phyloP scores from a whole-genome alignment of 2,329 filamentous ascomycete species.

The Cordyceps cateniannulata region DNA sequence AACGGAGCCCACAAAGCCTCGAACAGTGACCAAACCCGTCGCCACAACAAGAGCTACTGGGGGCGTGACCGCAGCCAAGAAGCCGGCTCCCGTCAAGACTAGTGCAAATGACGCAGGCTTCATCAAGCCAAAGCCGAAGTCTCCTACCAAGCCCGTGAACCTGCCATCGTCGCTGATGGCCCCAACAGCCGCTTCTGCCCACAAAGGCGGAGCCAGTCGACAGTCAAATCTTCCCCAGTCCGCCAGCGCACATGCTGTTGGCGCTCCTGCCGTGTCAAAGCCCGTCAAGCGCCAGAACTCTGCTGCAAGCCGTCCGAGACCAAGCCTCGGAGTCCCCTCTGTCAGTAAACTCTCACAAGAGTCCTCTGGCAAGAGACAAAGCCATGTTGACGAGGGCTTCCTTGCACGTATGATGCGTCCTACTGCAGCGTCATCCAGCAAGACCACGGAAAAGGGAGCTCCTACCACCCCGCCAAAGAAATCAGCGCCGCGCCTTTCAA shows the following conservation, averaged over 20 bases:
- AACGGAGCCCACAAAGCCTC: constrained; percentile 20
- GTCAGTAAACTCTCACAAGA: constrained; percentile 45
- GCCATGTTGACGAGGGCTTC: constrained; percentile 62
- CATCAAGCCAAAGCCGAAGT: constrained; percentile 56
- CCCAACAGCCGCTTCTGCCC: constrained; percentile 63
- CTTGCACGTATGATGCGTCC: constrained; percentile 78
- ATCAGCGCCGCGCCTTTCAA: constrained; percentile 13
- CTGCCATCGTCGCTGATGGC: constrained; percentile 62
- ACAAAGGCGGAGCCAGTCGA: constrained; percentile 39
- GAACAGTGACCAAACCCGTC: constrained; percentile 21
- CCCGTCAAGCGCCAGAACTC: constrained; percentile 40
- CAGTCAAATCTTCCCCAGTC: constrained; percentile 30
- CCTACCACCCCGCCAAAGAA: constrained; percentile 44
- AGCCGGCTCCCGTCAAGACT: constrained; percentile 35
- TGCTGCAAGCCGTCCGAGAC: constrained; percentile 37
- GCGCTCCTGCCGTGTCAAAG: constrained; percentile 32
- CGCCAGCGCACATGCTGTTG: constrained; percentile 21
- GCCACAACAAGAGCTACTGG: constrained; percentile 23
- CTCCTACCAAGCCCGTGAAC: constrained; percentile 61
- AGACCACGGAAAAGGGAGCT: constrained; percentile 54
- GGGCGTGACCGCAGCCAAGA: constrained; percentile 31
- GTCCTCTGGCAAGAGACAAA: constrained; percentile 39
- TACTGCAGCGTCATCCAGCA: constrained; percentile 62
- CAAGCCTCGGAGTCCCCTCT: constrained; percentile 52
- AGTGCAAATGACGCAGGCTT: constrained; percentile 35